Evolutionary conservation across 768 basidiomycete genomes (phyloP), one percentile per base, ranked within the genome.

Genomic region (Leccinum fibrillosum): DNA sequence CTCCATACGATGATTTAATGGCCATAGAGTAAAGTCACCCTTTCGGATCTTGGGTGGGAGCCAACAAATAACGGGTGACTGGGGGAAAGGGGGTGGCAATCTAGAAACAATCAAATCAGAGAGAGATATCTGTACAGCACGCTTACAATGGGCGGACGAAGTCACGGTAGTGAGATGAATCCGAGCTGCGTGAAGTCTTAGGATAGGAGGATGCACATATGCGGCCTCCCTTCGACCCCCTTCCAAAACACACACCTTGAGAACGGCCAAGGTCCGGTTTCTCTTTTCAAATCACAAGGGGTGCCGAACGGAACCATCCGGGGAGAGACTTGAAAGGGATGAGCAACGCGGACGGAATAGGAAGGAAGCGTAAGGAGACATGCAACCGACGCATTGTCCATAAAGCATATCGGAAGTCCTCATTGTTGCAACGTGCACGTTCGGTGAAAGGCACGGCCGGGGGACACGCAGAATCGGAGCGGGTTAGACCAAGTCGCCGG

Each of bases 371-470:
- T 12, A 25, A 44, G 45, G 64, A 47, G 52, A 30, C 37, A 30
- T 23, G 55, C 17, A 28, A 30, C 47, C 8, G 23, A 37, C 5
- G 28, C 23, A 2, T 53, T 55, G 13, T 35, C 49, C 39, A 42
- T 52, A 45, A 49, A 54, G 47, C n/a, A 45, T 34, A 65, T 55
- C 52, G 54, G 26, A 25, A 45, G 55, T 57, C 65, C 63, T 65
- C 66, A 49, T 55, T 57, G 66, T 49, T 49, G 9, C 58, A 51
- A 52, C 66, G 32, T 66, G 60, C 37, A 56, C 19, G 34, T 13
- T 45, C 50, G 34, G 57, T 9, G 17, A 57, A 19, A 30, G 44
- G 49, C 32, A 6, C 30, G 4, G 28, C 63, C 53, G 28, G 32
- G 15, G 49, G 15, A 37, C 49, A 44, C 17, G 35, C 3, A 9